These are phyloP conservation scores for Ulmus americana DNA, from an alignment of 331 rosid genomes.

Conservation along the genomic window DNA sequence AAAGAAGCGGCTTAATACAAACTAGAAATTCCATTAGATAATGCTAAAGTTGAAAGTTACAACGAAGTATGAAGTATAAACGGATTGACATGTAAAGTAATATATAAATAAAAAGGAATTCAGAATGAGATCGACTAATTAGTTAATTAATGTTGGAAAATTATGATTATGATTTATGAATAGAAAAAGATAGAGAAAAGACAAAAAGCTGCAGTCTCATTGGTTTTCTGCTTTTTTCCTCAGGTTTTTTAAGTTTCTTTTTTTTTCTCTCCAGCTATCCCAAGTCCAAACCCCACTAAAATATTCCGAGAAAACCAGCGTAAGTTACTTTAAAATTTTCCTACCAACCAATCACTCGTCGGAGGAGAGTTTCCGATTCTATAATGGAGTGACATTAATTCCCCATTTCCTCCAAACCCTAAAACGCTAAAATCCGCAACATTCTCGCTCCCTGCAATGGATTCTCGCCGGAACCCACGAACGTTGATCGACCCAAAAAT, in stretches of 20 bases:
- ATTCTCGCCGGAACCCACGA: slow-evolving; percentile 58
- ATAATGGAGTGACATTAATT: background rate
- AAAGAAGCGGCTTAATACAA: too few species aligned
- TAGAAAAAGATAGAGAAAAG: background rate
- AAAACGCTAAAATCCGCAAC: slow-evolving; percentile 4
- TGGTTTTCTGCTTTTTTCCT: background rate
- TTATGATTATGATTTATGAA: background rate
- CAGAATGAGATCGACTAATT: background rate
- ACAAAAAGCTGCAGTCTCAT: background rate
- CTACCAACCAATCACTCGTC: slow-evolving; percentile 15
- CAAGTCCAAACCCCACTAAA: slow-evolving; percentile 3
- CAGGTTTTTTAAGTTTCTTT: background rate
- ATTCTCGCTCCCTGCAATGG: slow-evolving; percentile 32
- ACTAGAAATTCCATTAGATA: too few species aligned
- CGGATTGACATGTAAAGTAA: too few species aligned
- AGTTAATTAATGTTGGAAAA: background rate
- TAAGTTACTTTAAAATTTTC: slow-evolving; percentile 8
- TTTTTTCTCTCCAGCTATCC: background rate
- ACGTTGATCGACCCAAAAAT: slow-evolving; percentile 61
- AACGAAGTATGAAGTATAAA: too few species aligned
- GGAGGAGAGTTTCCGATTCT: background rate
- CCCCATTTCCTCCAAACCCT: slow-evolving; percentile 11
- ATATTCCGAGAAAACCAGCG: slow-evolving; percentile 3
- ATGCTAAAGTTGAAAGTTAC: too few species aligned
- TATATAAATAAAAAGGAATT: background rate